Percentiles rank a stretch among this genome's conserved stretches.
These are phyloP conservation scores for Didymella lethalis DNA, from an alignment of 2,329 filamentous ascomycete species.

Conservation along the genomic window DNA sequence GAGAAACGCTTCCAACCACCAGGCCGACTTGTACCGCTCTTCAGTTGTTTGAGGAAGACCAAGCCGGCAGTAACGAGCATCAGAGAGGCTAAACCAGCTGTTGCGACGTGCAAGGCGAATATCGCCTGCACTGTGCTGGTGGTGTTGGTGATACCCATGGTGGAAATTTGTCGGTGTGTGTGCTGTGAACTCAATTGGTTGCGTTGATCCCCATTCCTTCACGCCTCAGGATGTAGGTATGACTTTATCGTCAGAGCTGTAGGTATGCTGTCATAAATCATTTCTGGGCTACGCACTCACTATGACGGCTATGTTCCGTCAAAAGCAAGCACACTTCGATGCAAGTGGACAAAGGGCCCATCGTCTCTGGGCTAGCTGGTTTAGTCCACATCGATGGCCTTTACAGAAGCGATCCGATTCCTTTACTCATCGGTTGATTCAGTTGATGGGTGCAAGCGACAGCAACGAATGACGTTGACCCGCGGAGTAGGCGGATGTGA, in stretches of 20 bases:
- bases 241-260: constrained; percentile 11
- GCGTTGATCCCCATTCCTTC: neutral
- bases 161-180: neutral
- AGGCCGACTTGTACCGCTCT: constrained; percentile 21
- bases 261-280: constrained; percentile 18
- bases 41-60: constrained; percentile 22
- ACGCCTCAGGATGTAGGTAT: neutral
- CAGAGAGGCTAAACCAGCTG: constrained; percentile 22
- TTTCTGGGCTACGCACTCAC: constrained; percentile 5
- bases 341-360: constrained; percentile 5
- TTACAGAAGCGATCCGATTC: neutral
- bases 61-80: constrained; percentile 22
- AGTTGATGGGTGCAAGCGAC: neutral
- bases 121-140: constrained; percentile 28
- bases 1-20: constrained; percentile 20
- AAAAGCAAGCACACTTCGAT: constrained; percentile 1
- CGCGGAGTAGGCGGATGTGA: constrained; percentile 18
- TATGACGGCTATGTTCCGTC: constrained; percentile 17
- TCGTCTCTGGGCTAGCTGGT: neutral
- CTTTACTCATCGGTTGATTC: constrained; percentile 1
- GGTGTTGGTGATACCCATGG: constrained; percentile 24
- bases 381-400: constrained; percentile 4
- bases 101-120: constrained; percentile 29
- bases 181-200: constrained; percentile 9
- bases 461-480: constrained; percentile 13